Conservation (phyloP, 2,329 filamentous ascomycete species). For the Colletotrichum euphorbiae region DNA sequence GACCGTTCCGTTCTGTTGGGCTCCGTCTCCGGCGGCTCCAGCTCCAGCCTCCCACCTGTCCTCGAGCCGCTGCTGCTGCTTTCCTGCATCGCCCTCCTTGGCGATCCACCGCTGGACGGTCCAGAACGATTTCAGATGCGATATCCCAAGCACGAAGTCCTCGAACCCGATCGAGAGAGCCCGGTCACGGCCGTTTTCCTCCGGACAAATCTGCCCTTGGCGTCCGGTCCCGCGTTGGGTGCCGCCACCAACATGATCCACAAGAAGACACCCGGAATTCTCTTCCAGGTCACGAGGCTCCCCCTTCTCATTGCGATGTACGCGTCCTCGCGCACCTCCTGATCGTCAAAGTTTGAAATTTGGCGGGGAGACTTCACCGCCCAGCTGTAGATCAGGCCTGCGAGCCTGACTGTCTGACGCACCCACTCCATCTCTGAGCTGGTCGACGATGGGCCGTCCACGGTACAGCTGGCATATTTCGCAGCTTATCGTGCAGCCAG, state of each 20-base stretch:
- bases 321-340: conserved; percentile 40
- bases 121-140: conserved; percentile 45
- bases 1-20: conserved; percentile 15
- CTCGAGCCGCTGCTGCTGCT: conserved; percentile 19
- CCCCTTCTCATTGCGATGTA: conserved; percentile 45
- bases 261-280: conserved; percentile 47
- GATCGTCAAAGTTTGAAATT: conserved; percentile 44
- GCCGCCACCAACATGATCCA: conserved; percentile 47
- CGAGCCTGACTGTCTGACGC: conserved; percentile 43
- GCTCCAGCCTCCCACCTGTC: conserved; percentile 32
- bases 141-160: conserved; percentile 45
- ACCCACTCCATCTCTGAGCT: conserved; percentile 38
- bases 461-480: neutral
- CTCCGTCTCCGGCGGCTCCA: neutral
- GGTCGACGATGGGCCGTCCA: conserved; percentile 2
- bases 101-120: conserved; percentile 47
- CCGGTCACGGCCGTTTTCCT: conserved; percentile 46
- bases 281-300: conserved; percentile 46
- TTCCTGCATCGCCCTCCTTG: conserved; percentile 27
- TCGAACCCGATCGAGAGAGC: conserved; percentile 45
- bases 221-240: conserved; percentile 43
- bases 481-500: conserved; percentile 43
- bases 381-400: conserved; percentile 44
- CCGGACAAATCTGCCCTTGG: conserved; percentile 46
- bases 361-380: conserved; percentile 43